phyloP scores from a whole-genome alignment of 2,329 filamentous ascomycete genomes.

The Alternaria brassicicola region DNA sequence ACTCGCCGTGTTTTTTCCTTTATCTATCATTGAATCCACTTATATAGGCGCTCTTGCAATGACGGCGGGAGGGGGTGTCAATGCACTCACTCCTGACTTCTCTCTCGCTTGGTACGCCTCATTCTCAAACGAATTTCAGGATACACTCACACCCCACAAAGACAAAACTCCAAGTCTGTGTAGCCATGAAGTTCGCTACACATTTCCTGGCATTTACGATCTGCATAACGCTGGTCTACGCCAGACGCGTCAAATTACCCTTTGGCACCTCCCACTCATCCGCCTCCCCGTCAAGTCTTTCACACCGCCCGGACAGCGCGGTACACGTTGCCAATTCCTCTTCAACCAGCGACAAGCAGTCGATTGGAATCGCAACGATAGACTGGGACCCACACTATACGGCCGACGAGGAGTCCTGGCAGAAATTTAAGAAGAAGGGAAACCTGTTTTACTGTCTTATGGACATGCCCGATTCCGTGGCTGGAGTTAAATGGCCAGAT shows the following conservation, averaged over 20 bases:
- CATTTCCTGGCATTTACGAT: background rate
- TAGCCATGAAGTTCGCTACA: background rate
- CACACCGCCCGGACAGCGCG: background rate
- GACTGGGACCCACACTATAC: background rate
- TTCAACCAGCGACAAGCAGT: background rate
- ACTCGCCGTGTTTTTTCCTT: too few relatives aligned
- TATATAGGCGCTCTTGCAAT: background rate
- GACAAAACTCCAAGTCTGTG: background rate
- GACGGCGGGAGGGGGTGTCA: background rate
- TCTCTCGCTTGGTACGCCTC: background rate
- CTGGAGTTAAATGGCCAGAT: background rate
- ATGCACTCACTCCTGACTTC: background rate
- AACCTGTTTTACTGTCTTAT: background rate
- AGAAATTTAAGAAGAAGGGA: background rate
- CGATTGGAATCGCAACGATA: background rate
- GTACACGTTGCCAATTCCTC: background rate
- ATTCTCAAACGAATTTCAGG: background rate
- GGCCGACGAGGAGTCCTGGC: background rate
- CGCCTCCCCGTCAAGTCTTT: background rate
- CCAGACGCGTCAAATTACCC: background rate
- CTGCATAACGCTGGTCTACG: background rate
- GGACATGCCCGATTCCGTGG: background rate
- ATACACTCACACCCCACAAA: background rate
- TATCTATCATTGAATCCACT: too few relatives aligned
- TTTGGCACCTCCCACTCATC: background rate